Conservation (phyloP, 2,329 filamentous ascomycete genomes). For the Paraphoma sp. region DNA sequence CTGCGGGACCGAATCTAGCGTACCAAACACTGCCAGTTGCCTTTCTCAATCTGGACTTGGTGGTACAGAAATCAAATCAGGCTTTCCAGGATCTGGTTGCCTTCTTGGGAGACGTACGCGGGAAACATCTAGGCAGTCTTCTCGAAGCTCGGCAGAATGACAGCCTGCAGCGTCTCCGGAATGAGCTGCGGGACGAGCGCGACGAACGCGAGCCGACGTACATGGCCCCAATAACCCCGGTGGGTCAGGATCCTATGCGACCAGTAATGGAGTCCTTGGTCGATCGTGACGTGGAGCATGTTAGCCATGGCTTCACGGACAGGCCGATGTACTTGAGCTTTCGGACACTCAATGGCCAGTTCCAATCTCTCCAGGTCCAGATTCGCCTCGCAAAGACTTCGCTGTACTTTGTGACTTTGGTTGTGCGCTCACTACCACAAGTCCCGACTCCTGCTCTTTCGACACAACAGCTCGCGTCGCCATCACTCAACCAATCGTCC, state of each 20-base stretch:
- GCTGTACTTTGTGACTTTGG: slow-evolving; percentile 55
- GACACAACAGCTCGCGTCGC: slow-evolving; percentile 43
- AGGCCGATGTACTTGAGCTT: slow-evolving; percentile 51
- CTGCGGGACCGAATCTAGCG: slow-evolving; percentile 28
- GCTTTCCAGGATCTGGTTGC: slow-evolving; percentile 53
- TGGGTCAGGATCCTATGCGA: slow-evolving; percentile 52
- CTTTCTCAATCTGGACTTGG: slow-evolving; percentile 56
- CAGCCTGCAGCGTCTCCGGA: slow-evolving; percentile 52
- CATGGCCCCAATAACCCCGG: slow-evolving; percentile 56
- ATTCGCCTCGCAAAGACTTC: slow-evolving; percentile 52
- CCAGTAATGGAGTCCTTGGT: slow-evolving; percentile 48
- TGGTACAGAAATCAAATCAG: slow-evolving; percentile 54
- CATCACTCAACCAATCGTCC: slow-evolving; percentile 33
- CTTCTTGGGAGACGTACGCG: slow-evolving; percentile 46
- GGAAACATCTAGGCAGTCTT: slow-evolving; percentile 52
- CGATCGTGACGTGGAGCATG: slow-evolving; percentile 52
- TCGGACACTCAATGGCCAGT: slow-evolving; percentile 37
- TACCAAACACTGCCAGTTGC: slow-evolving; percentile 45
- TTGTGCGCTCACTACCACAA: slow-evolving; percentile 38
- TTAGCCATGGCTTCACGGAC: slow-evolving; percentile 53
- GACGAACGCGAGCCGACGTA: slow-evolving; percentile 57
- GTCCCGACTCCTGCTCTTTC: slow-evolving; percentile 36
- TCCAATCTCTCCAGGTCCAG: slow-evolving; percentile 44
- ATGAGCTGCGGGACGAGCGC: slow-evolving; percentile 54
- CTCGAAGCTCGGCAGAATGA: slow-evolving; percentile 51